Evolutionary conservation across 805 yeast genomes (phyloP), one percentile per base, ranked within the genome.

Genomic region (Myxozyma geophila): DNA sequence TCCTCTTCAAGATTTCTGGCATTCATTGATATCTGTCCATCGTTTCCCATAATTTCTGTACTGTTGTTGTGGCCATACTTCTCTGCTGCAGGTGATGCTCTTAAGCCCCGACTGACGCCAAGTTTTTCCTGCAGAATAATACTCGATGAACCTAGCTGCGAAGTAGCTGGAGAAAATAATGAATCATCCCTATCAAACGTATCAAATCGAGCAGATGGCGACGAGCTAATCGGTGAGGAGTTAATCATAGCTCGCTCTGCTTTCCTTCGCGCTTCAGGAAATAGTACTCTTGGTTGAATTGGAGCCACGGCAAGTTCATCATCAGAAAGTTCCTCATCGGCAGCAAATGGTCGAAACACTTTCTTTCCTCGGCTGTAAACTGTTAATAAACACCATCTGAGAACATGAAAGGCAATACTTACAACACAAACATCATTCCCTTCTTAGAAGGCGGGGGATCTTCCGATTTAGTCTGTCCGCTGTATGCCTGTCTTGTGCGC

Each of bases 391-490:
- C 15, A 13, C 0, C 41, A 15, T 7, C 35, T 9, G 21, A 19
- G 12, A 50, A n/a, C 10, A 50, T 12, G 17, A 54, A n/a, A 17
- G n/a, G 17, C 23, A 9, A 6, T 7, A 53, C 65, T 62, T 62
- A 62, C 65, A 64, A 64, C 1, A 64, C 68, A 48, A 64, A 64
- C 50, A 50, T 49, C 68, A 64, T 64, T 15, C 68, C 68, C 48
- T 64, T 62, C 43, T 63, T 59, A 19, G 58, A 39, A n/a, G 47
- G 55, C 28, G 48, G 55, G 13, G 52, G 46, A n/a, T 57, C 50
- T 2, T 35, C 49, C 4, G 46, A 41, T 21, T 19, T 19, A 15
- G 56, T 21, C 12, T 37, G 36, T 7, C 19, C 23, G 21, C 17
- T 39, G 7, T 15, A 10, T 23, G 23, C 10, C 8, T 39, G 36